Base-by-base conservation (phyloP, 108 stramenopile genomes). In the Licmophora abbreviata region DNA sequence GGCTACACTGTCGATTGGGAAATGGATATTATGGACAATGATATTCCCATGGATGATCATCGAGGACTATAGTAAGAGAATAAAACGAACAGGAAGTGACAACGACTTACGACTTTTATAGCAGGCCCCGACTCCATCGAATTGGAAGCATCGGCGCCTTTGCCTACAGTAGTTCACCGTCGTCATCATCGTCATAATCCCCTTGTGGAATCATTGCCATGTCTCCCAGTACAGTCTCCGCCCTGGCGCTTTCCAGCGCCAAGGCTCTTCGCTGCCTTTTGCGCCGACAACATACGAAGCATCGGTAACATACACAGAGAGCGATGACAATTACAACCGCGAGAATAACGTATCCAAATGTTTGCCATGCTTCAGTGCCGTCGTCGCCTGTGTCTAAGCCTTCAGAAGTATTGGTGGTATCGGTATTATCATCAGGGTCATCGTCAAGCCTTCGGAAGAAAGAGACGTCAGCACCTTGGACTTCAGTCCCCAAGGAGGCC, bases 1-100 rank as follows among this genome's bases (percentile, higher is more conserved):
- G 66, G 59, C 36, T 40, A 85, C 38, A 64, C 72, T 12, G 57
- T 73, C 35, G 81, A 83, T 44, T 90, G 88, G 88, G 62, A 58
- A 33, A 22, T 56, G 22, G 29, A 42, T 0, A 48, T 54, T n/a
- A 44, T 54, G 28, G 62, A 63, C 18, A 59, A 60, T 34, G 48
- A 50, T 25, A 26, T 38, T 10, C 65, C 59, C n/a, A 26, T 61
- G 41, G 59, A 68, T 29, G 66, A 68, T 34, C 54, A 59, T 29
- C 42, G 54, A 20, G 42, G 44, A 7, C 26, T 46, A 24, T 14
- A 24, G 3, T 35, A 35, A 35, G 12, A 12, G 34, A 11, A 35
- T 35, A 9, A 35, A 11, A 11, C 34, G 34, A 9, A 35, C 34
- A 12, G 10, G 10, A 12, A 35, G 10, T 9, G 12, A 35, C 10